Conservation (phyloP, 257 asterid genomes). For the Jacaranda mimosifolia region DNA sequence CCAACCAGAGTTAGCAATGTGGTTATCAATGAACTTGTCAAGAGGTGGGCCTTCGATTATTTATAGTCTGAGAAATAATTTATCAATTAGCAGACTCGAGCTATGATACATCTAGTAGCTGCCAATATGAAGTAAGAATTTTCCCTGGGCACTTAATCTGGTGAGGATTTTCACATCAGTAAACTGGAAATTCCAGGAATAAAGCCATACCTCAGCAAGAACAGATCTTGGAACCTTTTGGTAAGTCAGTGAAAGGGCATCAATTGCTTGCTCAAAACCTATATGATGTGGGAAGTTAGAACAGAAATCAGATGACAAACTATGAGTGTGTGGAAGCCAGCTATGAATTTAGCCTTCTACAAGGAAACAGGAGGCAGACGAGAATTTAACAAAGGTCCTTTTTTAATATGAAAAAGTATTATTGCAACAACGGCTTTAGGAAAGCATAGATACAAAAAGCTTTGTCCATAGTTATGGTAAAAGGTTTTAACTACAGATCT, state of each 20-base stretch:
- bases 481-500: neutral
- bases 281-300: neutral
- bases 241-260: constrained; percentile 67
- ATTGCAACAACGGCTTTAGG: neutral
- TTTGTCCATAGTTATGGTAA: neutral
- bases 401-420: neutral
- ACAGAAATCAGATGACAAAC: neutral
- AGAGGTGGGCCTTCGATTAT: constrained; percentile 64
- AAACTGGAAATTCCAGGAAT: constrained; percentile 15
- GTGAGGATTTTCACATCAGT: no score
- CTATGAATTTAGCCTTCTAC: neutral
- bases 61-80: constrained; percentile 54
- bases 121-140: neutral
- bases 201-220: constrained; percentile 69
- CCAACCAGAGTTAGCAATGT: constrained; percentile 65
- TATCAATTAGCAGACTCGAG: neutral
- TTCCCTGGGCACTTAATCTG: constrained; percentile 1
- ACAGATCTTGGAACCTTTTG: constrained; percentile 61
- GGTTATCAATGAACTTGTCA: constrained; percentile 77
- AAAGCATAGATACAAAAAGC: no score
- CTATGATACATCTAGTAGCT: neutral
- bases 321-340: neutral
- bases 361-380: neutral
- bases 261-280: constrained; percentile 80
- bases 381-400: neutral